Conservation (phyloP, 2,329 filamentous ascomycete genomes). For the Hirsutella minnesotensis region DNA sequence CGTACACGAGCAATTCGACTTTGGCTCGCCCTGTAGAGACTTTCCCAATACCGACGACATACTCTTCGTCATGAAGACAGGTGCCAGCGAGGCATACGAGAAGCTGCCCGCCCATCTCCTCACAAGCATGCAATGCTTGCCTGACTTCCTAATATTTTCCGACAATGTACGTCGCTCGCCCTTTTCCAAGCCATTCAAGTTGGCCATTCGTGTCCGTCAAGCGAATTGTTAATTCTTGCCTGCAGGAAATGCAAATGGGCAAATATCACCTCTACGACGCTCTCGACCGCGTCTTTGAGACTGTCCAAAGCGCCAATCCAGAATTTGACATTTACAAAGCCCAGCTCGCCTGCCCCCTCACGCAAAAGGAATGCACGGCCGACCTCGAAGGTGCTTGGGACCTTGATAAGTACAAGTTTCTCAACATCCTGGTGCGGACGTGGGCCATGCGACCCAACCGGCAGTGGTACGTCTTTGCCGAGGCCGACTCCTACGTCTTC, state of each 20-base stretch:
- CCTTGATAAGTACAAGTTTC: slow-evolving; percentile 50
- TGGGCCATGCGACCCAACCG: slow-evolving; percentile 39
- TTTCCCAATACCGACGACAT: slow-evolving; percentile 32
- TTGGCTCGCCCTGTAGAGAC: slow-evolving; percentile 24
- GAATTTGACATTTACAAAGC: slow-evolving; percentile 35
- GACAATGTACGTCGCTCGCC: slow-evolving; percentile 27
- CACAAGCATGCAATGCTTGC: slow-evolving; percentile 40
- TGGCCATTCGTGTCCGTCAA: background rate
- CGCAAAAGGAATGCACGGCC: slow-evolving; percentile 30
- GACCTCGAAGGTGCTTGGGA: slow-evolving; percentile 31
- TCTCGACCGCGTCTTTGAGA: slow-evolving; percentile 25
- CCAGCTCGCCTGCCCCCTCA: slow-evolving; percentile 32
- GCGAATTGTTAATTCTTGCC: too few relatives aligned
- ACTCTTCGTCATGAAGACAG: slow-evolving; percentile 46
- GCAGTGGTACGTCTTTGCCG: slow-evolving; percentile 49
- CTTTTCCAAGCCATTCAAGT: background rate
- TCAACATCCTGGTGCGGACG: slow-evolving; percentile 44
- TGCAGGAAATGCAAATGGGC: slow-evolving; percentile 36
- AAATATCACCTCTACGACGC: slow-evolving; percentile 30
- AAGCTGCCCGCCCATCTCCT: slow-evolving; percentile 44
- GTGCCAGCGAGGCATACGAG: slow-evolving; percentile 41
- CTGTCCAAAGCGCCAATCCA: slow-evolving; percentile 22
- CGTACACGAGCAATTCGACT: slow-evolving; percentile 23
- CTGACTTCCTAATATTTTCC: slow-evolving; percentile 44
- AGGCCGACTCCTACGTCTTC: slow-evolving; percentile 46